A percentile compares a stretch with the other conserved stretches of the same genome.
These are phyloP conservation scores for Trichoderma sp. DNA, from an alignment of 2,329 filamentous ascomycete genomes.

Conservation along the genomic window DNA sequence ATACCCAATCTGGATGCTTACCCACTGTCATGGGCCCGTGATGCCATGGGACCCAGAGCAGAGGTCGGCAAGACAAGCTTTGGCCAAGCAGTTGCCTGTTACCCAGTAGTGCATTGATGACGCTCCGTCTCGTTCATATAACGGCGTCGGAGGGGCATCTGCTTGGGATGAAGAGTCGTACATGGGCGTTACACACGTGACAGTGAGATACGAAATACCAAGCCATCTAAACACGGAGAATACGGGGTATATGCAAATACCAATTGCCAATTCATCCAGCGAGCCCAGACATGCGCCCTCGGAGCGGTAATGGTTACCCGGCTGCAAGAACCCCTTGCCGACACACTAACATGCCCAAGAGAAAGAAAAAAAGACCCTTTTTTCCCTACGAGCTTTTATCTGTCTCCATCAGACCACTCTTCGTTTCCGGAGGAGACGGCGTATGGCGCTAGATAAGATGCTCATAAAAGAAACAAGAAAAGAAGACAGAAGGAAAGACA, in stretches of 20 bases:
- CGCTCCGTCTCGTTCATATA: background rate
- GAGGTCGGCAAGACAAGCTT: background rate
- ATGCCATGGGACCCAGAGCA: background rate
- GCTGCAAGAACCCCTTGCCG: background rate
- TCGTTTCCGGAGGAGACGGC: background rate
- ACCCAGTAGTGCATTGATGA: background rate
- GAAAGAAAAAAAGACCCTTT: background rate
- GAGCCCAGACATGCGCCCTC: background rate
- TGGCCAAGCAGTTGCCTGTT: background rate
- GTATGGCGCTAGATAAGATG: background rate
- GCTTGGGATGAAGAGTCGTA: background rate
- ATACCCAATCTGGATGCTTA: background rate
- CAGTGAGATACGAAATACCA: background rate
- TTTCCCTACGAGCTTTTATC: background rate
- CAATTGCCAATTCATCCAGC: background rate
- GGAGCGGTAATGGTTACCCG: background rate
- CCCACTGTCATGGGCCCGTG: background rate
- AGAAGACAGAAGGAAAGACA: background rate
- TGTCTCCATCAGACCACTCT: background rate
- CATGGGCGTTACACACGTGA: background rate
- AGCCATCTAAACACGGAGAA: background rate
- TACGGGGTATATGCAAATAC: background rate
- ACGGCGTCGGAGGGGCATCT: background rate
- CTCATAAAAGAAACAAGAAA: background rate
- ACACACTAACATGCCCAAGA: background rate